Conservation (phyloP, 169 alveolate genomes). For the Plasmodium gallinaceum region DNA sequence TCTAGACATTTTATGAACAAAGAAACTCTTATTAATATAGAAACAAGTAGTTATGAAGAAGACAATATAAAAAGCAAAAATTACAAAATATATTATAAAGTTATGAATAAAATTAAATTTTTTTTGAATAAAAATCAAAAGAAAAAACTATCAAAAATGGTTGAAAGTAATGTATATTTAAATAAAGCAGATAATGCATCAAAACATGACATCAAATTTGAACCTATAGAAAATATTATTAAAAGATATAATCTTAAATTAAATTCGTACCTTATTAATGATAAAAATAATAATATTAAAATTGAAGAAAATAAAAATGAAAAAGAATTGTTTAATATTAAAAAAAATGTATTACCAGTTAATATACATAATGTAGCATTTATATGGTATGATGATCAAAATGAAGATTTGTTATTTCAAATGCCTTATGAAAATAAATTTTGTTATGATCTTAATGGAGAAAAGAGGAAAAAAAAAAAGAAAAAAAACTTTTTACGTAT, state of each 20-base stretch:
- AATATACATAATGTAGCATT: slow-evolving; percentile 55
- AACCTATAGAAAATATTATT: slow-evolving; percentile 69
- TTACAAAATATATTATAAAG: slow-evolving; percentile 53
- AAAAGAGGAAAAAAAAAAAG: background rate
- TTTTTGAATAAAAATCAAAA: slow-evolving; percentile 45
- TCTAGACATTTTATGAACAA: slow-evolving; percentile 33
- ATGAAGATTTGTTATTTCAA: slow-evolving; percentile 65
- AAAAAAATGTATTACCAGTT: slow-evolving; percentile 40
- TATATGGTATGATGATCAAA: slow-evolving; percentile 76
- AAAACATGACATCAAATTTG: slow-evolving; percentile 41
- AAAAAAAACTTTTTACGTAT: slow-evolving; percentile 12
- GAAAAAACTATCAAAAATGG: slow-evolving; percentile 3
- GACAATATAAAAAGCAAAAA: slow-evolving; percentile 40
- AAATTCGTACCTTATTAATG: background rate
- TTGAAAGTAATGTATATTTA: slow-evolving; percentile 4
- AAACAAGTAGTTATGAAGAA: slow-evolving; percentile 18
- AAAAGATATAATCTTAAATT: slow-evolving; percentile 66
- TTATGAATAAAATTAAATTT: slow-evolving; percentile 63
- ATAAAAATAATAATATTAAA: background rate
- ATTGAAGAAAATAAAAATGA: slow-evolving; percentile 15
- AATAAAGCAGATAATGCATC: slow-evolving; percentile 13
- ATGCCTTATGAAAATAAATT: slow-evolving; percentile 72
- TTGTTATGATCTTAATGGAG: slow-evolving; percentile 17
- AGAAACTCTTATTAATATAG: slow-evolving; percentile 19
- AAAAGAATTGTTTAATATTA: slow-evolving; percentile 29